Evolutionary conservation across 805 yeast genomes (phyloP).

Genomic region (Hanseniaspora lachancei): DNA sequence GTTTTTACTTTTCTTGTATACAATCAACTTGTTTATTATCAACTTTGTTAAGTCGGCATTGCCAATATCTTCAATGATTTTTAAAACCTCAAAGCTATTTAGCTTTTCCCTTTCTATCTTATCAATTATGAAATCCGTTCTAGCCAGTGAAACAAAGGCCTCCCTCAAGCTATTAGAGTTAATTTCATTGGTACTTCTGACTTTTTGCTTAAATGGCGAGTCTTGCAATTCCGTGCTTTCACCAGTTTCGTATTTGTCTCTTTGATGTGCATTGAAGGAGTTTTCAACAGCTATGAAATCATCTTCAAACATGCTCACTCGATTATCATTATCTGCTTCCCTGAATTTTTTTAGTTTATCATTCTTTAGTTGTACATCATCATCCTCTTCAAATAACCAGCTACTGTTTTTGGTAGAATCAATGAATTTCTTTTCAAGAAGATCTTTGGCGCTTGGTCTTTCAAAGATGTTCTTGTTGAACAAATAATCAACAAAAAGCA

Average conservation of each 20-base stretch:
- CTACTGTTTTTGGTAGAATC: constrained; percentile 5
- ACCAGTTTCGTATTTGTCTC: background rate
- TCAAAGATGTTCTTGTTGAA: constrained; percentile 53
- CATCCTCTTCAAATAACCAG: constrained; percentile 12
- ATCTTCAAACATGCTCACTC: constrained; percentile 5
- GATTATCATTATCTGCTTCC: constrained; percentile 17
- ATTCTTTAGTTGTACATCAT: constrained; percentile 8
- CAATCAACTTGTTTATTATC: constrained; percentile 1
- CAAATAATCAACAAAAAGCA: constrained; percentile 59
- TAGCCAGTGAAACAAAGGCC: background rate
- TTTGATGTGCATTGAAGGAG: background rate
- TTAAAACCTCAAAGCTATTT: constrained; percentile 4
- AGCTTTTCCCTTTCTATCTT: background rate
- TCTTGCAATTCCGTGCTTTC: constrained; percentile 1
- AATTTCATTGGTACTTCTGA: background rate
- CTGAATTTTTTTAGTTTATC: constrained; percentile 20
- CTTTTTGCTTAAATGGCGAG: constrained; percentile 8
- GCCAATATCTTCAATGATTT: constrained; percentile 1
- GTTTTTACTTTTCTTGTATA: background rate
- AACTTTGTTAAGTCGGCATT: background rate
- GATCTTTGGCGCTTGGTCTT: constrained; percentile 50
- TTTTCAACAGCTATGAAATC: constrained; percentile 9
- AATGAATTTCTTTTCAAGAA: constrained; percentile 28
- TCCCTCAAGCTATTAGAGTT: background rate
- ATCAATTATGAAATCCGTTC: constrained; percentile 8